A percentile compares a stretch with the other conserved stretches of the same genome.
Evolutionary conservation across 495 filamentous ascomycete species (phyloP).

Genomic region (Penicillium dipodomyicola): DNA sequence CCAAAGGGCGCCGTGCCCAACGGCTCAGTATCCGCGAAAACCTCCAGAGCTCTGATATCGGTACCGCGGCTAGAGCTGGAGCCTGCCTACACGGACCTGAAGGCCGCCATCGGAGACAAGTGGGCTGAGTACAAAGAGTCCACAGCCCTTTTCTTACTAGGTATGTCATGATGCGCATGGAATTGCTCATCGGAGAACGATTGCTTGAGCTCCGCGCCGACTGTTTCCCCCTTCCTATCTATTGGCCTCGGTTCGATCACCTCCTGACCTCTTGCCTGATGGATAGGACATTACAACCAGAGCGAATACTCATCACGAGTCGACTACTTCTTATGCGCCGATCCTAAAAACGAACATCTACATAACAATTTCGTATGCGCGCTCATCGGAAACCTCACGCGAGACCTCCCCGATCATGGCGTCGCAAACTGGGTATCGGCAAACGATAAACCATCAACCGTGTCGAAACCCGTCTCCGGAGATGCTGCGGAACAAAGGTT

Average conservation of each 20-base stretch:
- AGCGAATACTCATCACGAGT: constrained; percentile 76
- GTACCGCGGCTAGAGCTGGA: constrained; percentile 87
- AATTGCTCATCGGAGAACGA: not conserved
- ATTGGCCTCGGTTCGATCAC: constrained; percentile 21
- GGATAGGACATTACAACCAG: constrained; percentile 76
- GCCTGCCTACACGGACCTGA: constrained; percentile 82
- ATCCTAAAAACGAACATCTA: constrained; percentile 70
- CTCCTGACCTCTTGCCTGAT: constrained; percentile 18
- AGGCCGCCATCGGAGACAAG: constrained; percentile 74
- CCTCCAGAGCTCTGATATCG: constrained; percentile 59
- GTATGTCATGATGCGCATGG: constrained; percentile 49
- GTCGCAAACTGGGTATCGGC: constrained; percentile 94
- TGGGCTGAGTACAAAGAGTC: constrained; percentile 89
- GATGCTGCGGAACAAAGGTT: constrained; percentile 88
- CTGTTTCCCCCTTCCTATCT: constrained; percentile 7
- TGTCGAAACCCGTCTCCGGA: constrained; percentile 74
- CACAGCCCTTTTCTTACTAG: constrained; percentile 74
- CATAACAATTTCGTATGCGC: constrained; percentile 89
- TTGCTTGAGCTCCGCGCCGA: not conserved
- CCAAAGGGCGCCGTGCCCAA: constrained; percentile 60
- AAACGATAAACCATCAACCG: constrained; percentile 86
- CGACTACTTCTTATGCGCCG: constrained; percentile 66
- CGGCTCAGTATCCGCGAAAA: constrained; percentile 52
- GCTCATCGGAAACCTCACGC: constrained; percentile 79
- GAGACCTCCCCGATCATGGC: constrained; percentile 87